Base-by-base conservation (phyloP, 2,329 filamentous ascomycete species). In the Penicillium digitatum region DNA sequence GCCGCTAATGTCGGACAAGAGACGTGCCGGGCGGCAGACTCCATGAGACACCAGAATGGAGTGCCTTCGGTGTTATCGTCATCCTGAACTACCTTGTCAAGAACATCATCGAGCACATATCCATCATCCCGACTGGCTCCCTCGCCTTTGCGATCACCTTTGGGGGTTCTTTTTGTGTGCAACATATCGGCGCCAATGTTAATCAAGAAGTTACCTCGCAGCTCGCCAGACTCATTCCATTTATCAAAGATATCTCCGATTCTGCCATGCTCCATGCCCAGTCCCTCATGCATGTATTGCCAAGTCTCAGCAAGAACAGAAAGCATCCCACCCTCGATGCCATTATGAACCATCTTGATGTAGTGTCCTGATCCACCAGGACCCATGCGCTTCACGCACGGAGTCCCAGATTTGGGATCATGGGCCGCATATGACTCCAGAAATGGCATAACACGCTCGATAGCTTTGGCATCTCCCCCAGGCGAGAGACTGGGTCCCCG, bases 311-410 rank as follows among this genome's bases (percentile, higher is more conserved):
- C 81, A 6, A 88, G 77, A 0, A 80, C 77, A 50, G 73, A 82
- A 74, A 89, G 81, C 82, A 89, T 87, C 1, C 85, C 86, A 57
- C 88, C 85, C 66, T 89, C 86, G 57, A 89, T 88, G 1, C 86
- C 86, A 60, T 89, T 88, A 67, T 89, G 87, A 4, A 88, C 79
- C 85, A 89, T 89, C 74, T 90, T 89, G 38, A 88, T 84, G 64
- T 86, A 89, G 68, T 89, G 86, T 0, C 87, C 87, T 1, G 82
- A 79, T 1, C 86, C 86, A 0, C 82, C 82, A 2, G 81, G 80
- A 0, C 87, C 86, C 44, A 86, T 78, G 26, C 79, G 76, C 0
- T 74, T 81, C 0, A 87, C 83, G 61, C 86, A 89, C 0, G 85
- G 79, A 11, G 76, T 79, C 0, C 82, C 83, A 4, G 81, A 74